Conservation (phyloP, 208 protist species). For the Leishmania lainsoni region DNA sequence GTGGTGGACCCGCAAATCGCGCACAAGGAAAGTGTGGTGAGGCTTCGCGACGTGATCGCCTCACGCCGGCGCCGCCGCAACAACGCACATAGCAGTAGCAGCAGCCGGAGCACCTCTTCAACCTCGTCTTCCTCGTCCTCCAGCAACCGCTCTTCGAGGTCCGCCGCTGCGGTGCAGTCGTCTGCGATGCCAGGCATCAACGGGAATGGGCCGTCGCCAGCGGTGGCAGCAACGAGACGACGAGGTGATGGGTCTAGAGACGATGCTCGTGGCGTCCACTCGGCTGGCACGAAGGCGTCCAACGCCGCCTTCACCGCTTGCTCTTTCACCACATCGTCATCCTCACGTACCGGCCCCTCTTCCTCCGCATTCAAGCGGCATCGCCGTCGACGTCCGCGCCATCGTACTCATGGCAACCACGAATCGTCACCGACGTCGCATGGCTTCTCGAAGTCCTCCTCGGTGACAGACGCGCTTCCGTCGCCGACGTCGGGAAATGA, state of each 20-base stretch:
- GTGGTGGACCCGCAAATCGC: conserved; percentile 67
- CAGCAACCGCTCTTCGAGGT: conserved; percentile 4
- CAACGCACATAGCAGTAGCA: conserved; percentile 18
- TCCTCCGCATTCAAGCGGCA: neutral
- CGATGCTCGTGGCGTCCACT: neutral
- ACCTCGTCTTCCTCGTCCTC: conserved; percentile 34
- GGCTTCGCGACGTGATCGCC: conserved; percentile 62
- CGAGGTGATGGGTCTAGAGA: neutral
- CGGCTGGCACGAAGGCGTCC: neutral
- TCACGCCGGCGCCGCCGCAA: conserved; percentile 35
- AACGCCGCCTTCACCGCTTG: neutral
- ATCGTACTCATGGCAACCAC: neutral
- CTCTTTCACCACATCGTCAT: neutral
- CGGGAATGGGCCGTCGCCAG: neutral
- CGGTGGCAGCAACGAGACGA: neutral
- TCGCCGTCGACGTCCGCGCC: conserved; percentile 4
- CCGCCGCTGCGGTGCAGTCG: neutral
- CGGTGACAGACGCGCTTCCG: neutral
- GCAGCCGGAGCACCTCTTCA: conserved; percentile 28
- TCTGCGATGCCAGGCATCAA: neutral
- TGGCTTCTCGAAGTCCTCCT: neutral
- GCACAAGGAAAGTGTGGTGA: conserved; percentile 62
- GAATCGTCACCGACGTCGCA: conserved; percentile 1
- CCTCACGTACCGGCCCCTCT: neutral
- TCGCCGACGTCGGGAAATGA: neutral